phyloP scores from a whole-genome alignment of 1,284 basidiomycete genomes.

The Pholiota adiposa region DNA sequence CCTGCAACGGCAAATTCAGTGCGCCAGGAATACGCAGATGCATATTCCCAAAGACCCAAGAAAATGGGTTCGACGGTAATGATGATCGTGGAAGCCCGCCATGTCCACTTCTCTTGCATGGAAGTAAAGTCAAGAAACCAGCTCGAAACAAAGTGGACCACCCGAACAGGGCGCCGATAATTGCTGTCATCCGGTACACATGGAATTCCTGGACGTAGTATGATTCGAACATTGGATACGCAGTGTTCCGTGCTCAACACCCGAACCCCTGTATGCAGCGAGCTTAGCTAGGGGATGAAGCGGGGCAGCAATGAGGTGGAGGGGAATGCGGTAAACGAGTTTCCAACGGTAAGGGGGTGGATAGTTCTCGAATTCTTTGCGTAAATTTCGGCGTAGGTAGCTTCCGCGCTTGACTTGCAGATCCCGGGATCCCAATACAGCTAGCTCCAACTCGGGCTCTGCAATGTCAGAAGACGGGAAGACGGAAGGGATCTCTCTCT shows the following conservation, averaged over 20 bases:
- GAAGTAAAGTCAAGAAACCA: background rate
- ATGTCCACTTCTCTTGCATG: background rate
- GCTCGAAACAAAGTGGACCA: background rate
- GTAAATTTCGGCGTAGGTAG: background rate
- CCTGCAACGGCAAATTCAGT: background rate
- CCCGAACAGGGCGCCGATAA: background rate
- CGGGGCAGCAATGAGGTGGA: background rate
- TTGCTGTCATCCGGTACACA: background rate
- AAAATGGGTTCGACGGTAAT: background rate
- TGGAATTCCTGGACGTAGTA: background rate
- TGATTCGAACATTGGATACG: conserved; percentile 1
- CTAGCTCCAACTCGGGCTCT: too few relatives aligned
- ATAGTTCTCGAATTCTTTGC: background rate
- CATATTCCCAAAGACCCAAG: background rate
- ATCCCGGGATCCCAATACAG: too few relatives aligned
- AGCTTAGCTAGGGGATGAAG: background rate
- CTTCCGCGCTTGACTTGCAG: background rate
- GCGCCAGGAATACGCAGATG: background rate
- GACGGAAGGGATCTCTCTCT: too few relatives aligned
- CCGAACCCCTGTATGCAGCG: background rate
- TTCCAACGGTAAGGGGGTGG: too few relatives aligned
- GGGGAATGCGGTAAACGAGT: background rate
- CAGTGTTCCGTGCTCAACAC: background rate
- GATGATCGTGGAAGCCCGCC: background rate
- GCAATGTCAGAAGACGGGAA: too few relatives aligned